Evolutionary conservation across 495 filamentous ascomycete species (phyloP), one percentile per base, ranked within the genome.

Genomic region (Aspergillus haitiensis): DNA sequence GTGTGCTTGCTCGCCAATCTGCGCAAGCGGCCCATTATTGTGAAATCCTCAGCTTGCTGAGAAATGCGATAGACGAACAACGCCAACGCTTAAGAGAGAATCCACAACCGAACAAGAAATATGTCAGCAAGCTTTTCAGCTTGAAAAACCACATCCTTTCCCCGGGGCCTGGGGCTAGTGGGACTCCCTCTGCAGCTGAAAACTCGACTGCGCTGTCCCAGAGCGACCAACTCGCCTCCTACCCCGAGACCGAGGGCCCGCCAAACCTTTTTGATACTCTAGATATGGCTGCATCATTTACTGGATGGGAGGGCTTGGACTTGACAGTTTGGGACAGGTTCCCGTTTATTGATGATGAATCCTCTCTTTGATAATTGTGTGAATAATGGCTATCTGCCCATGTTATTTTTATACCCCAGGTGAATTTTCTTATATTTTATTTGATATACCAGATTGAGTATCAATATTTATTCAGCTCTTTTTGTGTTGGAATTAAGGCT

Each of bases 11-110:
- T 1, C 62, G 64, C 6, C 72, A 72, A 59, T 75, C 72, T 13
- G 72, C 71, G 16, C 74, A 77, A 55, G 74, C 74, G n/a, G 72
- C 71, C 5, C 74, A 75, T 47, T 77, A 77, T 32, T 60, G 69
- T 7, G 71, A 74, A 16, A 77, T 77, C 3, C 62, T 73, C 16
- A 73, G 65, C 0, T 59, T 70, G 15, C 67, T 77, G 2, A 63
- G 68, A 42, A 64, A 65, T 8, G 74, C 72, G 31, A 60, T 77
- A 44, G 68, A 42, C 5, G 67, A 73, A 15, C 73, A 74, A 54
- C 69, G 74, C 12, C 70, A 73, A 15, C 65, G 64, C 27, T 61
- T 75, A 1, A 51, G 67, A 4, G 64, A 69, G 2, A 69, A 73
- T 39, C 57, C 67, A 10, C 69, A 64, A 6, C 68, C 72, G 10